Evolutionary conservation across 176 grass and related monocot genomes (phyloP), one percentile per base, ranked within the genome.

Genomic region (Lolium rigidum): DNA sequence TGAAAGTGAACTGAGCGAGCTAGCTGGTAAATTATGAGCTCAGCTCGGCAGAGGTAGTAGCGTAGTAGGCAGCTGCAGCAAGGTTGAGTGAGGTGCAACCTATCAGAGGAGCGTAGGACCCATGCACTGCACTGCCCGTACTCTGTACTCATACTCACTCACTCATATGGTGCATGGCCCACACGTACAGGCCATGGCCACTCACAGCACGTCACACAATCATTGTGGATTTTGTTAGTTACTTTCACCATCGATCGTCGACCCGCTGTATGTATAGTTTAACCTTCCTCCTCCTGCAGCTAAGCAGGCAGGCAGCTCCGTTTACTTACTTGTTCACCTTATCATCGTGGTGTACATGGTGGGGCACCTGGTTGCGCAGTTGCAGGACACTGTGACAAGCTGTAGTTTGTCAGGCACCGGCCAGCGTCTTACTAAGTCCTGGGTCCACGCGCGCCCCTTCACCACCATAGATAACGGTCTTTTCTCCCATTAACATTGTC

Each of bases 401-500:
- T 76, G 74, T 76, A 35, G 74, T 76, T 76, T 76, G 74, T 52
- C 74, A 76, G 74, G 26, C 74, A 8, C 5, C 16, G 37, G 49
- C 49, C 16, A 55, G 49, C 49, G 49, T 76, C 74, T 76, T 54
- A 26, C 49, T 76, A 49, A 7, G 0, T 0, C 22, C 24, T 76
- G 25, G 74, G 74, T 0, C 74, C 74, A 10, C 15, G 74, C 74
- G 25, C 16, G 74, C 74, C 48, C 16, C 0, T 55, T 76, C 73
- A 76, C 73, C 73, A 76, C 73, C 73, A 76, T 76, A 21, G 37
- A 70, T 70, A 76, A 76, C 73, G 73, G 73, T 76, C 73, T 51
- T 6, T 14, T 51, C 63, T 26, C 17, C 12, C 1, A 64, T 64
- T 64, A 64, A 64, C 61, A 63, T 63, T 63, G 4, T 1, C 21